phyloP scores from a whole-genome alignment of 257 asterid genomes.

The Solanum gracilifrons region DNA sequence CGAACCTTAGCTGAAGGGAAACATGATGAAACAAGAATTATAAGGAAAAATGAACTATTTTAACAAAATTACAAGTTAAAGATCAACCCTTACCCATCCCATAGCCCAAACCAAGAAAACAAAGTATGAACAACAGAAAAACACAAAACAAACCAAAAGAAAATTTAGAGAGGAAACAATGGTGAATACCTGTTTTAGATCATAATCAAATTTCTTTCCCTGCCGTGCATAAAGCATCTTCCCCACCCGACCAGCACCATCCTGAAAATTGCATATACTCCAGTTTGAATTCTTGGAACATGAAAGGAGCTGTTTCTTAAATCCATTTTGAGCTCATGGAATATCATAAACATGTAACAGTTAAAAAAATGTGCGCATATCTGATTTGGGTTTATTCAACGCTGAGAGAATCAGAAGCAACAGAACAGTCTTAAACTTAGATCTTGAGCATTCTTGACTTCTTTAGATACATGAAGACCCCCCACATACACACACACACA shows the following conservation, averaged over 20 bases:
- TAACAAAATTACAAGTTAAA: neutral
- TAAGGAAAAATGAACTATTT: neutral
- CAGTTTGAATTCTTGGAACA: neutral
- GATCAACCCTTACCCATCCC: neutral
- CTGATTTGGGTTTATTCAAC: neutral
- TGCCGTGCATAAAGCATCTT: constrained; percentile 95
- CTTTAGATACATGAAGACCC: neutral
- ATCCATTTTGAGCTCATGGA: neutral
- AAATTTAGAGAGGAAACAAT: neutral
- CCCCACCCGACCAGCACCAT: constrained; percentile 98
- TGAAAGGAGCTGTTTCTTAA: neutral
- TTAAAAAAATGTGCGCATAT: neutral
- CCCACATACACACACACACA: neutral
- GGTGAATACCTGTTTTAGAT: constrained; percentile 79
- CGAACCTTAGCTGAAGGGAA: constrained; percentile 68
- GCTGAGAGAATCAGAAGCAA: neutral
- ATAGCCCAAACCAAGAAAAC: neutral
- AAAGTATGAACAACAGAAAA: neutral
- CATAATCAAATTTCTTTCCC: constrained; percentile 95
- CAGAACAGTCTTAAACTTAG: neutral
- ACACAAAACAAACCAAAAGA: neutral
- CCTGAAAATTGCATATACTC: constrained; percentile 34
- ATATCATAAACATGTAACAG: neutral
- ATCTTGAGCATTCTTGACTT: neutral
- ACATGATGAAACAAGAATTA: neutral